These are phyloP conservation scores for Clonostachys rhizophaga DNA, from an alignment of 2,329 filamentous ascomycete species.

Conservation along the genomic window DNA sequence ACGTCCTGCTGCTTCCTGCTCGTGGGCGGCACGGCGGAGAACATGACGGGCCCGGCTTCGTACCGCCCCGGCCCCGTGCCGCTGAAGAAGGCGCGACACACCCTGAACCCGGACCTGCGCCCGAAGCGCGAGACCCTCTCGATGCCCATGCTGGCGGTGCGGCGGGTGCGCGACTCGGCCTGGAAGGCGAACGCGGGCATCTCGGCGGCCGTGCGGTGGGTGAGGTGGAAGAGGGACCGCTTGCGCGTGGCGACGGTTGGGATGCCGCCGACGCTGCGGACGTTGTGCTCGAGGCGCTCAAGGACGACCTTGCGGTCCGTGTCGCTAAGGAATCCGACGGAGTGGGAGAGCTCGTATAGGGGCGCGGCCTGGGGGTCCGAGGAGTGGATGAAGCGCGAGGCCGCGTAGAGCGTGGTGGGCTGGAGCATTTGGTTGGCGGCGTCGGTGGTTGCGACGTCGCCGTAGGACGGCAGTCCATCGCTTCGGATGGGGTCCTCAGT, in stretches of 20 bases:
- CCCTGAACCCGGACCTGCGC: constrained; percentile 13
- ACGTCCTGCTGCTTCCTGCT: constrained; percentile 7
- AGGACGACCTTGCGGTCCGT: constrained; percentile 20
- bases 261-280: constrained; percentile 12
- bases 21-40: constrained; percentile 16
- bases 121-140: constrained; percentile 10
- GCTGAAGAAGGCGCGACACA: constrained; percentile 14
- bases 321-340: constrained; percentile 21
- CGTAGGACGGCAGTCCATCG: not conserved
- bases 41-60: constrained; percentile 14
- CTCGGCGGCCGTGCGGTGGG: constrained; percentile 18
- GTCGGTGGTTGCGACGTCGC: no score
- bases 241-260: constrained; percentile 17
- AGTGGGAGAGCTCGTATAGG: constrained; percentile 28
- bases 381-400: constrained; percentile 25
- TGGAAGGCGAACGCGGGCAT: constrained; percentile 21
- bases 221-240: constrained; percentile 25
- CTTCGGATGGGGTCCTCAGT: constrained; percentile 11
- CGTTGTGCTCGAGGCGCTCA: constrained; percentile 19
- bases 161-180: constrained; percentile 20
- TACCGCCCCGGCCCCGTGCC: constrained; percentile 12
- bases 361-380: constrained; percentile 16
- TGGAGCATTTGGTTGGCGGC: constrained; percentile 5
- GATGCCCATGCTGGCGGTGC: constrained; percentile 19
- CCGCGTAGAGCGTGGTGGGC: constrained; percentile 22